Evolutionary conservation across 805 yeast species (phyloP).

Genomic region (Wickerhamomyces ciferrii): DNA sequence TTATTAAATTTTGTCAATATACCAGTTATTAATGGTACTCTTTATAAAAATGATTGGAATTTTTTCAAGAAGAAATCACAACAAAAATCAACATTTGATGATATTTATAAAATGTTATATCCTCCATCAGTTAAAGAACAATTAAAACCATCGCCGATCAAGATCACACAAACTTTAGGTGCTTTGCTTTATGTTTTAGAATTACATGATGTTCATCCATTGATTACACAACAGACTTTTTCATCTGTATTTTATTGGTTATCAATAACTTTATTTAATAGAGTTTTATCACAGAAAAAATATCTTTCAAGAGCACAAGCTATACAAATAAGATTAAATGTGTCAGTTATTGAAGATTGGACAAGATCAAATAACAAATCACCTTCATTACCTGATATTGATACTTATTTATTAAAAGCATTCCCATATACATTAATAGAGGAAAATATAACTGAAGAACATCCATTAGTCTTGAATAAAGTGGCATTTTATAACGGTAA

Average conservation of each 20-base stretch:
- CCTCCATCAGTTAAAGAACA: conserved; percentile 83
- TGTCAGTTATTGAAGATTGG: conserved; percentile 93
- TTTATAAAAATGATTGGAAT: conserved; percentile 72
- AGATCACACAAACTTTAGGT: conserved; percentile 79
- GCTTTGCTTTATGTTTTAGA: conserved; percentile 84
- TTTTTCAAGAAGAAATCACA: conserved; percentile 40
- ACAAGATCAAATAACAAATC: conserved; percentile 39
- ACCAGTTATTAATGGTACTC: conserved; percentile 72
- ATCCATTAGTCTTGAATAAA: conserved; percentile 1
- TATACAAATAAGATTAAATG: conserved; percentile 80
- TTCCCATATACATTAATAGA: conserved; percentile 31
- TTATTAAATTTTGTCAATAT: conserved; percentile 73
- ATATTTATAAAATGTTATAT: conserved; percentile 66
- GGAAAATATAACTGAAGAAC: conserved; percentile 13
- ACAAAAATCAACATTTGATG: conserved; percentile 55
- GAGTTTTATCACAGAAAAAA: conserved; percentile 59
- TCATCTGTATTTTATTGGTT: conserved; percentile 78
- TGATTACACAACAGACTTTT: conserved; percentile 72
- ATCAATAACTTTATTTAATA: conserved; percentile 67
- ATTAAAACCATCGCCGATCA: conserved; percentile 85
- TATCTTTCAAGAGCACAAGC: conserved; percentile 80
- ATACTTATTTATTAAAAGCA: conserved; percentile 29
- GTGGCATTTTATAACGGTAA: conserved; percentile 15
- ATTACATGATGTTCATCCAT: conserved; percentile 73
- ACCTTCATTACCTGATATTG: conserved; percentile 28